phyloP scores from a whole-genome alignment of 306 rosid species.

The Astragalus membranaceus region DNA sequence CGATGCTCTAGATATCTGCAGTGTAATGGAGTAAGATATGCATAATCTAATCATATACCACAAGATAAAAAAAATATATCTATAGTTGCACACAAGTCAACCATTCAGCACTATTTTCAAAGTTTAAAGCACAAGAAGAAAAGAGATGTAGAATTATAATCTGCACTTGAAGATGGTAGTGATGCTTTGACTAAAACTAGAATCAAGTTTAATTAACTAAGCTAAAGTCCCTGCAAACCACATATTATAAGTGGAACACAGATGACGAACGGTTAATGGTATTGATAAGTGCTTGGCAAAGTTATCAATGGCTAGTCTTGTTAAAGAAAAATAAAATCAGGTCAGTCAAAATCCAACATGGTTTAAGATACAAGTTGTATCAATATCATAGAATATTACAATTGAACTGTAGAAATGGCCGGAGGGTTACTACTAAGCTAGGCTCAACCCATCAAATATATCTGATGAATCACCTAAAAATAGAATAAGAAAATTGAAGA shows the following conservation, averaged over 20 bases:
- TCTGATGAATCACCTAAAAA: background rate
- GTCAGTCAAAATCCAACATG: background rate
- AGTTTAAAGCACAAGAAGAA: background rate
- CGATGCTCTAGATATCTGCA: constrained; percentile 90
- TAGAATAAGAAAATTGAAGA: background rate
- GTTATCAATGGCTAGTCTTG: background rate
- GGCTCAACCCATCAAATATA: constrained; percentile 1
- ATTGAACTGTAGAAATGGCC: constrained; percentile 1
- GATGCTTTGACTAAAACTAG: background rate
- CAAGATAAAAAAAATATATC: background rate
- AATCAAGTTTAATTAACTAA: background rate
- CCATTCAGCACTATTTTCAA: background rate
- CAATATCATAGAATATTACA: background rate
- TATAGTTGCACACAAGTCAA: background rate
- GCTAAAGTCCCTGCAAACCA: background rate
- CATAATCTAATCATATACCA: constrained; percentile 13
- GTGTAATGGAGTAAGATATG: constrained; percentile 12
- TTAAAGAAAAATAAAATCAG: constrained; percentile 12
- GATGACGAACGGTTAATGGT: background rate
- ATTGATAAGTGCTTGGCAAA: background rate
- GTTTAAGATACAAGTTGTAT: background rate
- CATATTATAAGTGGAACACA: background rate
- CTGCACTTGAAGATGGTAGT: background rate
- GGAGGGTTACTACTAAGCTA: background rate
- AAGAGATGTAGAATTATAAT: background rate